These are phyloP conservation scores for Gardenia jasminoides DNA, from an alignment of 257 asterid species.

Conservation along the genomic window DNA sequence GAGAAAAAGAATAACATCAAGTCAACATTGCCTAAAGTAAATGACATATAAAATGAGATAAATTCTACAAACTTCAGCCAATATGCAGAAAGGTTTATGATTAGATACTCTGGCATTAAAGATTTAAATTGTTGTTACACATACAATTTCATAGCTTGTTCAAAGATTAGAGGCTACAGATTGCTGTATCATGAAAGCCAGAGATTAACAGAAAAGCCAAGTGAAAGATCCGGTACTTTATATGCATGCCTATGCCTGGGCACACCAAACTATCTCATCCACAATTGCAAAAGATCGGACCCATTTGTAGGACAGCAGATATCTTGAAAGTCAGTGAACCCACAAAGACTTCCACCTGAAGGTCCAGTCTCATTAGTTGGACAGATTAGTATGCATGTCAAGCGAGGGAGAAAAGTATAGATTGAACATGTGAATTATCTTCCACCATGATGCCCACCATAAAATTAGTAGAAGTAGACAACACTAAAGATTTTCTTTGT, in stretches of 20 bases:
- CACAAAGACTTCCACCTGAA: background rate
- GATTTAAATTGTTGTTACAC: background rate
- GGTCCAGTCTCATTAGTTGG: background rate
- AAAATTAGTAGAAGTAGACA: background rate
- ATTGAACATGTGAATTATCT: background rate
- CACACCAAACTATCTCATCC: background rate
- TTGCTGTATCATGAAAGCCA: background rate
- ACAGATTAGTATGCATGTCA: background rate
- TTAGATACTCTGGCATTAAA: background rate
- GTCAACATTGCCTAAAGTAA: conserved; percentile 3
- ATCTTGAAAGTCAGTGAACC: background rate
- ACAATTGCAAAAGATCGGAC: background rate
- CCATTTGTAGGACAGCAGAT: background rate
- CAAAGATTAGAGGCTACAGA: background rate
- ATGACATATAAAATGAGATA: conserved; percentile 12
- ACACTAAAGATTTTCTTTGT: too few relatives aligned
- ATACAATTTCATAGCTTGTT: background rate
- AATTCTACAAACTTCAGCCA: background rate
- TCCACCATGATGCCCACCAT: background rate
- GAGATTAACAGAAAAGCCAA: background rate
- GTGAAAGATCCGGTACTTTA: background rate
- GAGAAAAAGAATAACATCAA: conserved; percentile 19
- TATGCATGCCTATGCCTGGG: background rate
- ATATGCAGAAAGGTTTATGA: background rate
- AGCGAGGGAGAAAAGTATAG: background rate